Conservation (phyloP, 768 basidiomycete species). For the Pleurotus salmoneostramineus region DNA sequence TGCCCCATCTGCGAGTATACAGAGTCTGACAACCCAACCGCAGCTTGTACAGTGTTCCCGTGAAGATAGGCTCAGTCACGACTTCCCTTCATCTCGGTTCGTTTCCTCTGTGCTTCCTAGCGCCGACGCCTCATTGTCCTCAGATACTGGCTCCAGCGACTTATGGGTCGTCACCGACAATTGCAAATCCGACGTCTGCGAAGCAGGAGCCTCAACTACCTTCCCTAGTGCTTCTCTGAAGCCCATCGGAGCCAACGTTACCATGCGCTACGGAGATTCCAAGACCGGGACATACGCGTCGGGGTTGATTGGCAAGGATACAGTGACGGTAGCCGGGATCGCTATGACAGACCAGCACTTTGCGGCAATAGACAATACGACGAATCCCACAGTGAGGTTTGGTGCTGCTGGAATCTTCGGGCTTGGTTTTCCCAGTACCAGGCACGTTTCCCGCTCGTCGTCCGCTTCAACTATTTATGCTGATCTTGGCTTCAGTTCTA, state of each 20-base stretch:
- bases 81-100: slow-evolving; percentile 45
- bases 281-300: slow-evolving; percentile 56
- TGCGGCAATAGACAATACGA: slow-evolving; percentile 54
- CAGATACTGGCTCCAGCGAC: slow-evolving; percentile 72
- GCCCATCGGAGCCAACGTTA: slow-evolving; percentile 30
- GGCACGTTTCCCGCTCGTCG: slow-evolving; percentile 30
- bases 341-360: slow-evolving; percentile 47
- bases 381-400: slow-evolving; percentile 50
- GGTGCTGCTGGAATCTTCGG: slow-evolving; percentile 63
- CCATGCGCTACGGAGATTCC: slow-evolving; percentile 63
- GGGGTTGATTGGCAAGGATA: slow-evolving; percentile 52
- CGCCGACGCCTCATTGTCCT: background rate
- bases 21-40: background rate
- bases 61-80: slow-evolving; percentile 37
- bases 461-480: background rate
- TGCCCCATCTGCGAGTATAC: too few relatives aligned
- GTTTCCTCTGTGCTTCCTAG: slow-evolving; percentile 3
- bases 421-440: slow-evolving; percentile 63
- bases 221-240: slow-evolving; percentile 39
- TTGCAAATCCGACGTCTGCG: slow-evolving; percentile 39
- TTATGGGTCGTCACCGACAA: slow-evolving; percentile 59
- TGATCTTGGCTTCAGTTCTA: slow-evolving; percentile 1
- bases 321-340: slow-evolving; percentile 50
- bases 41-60: slow-evolving; percentile 38
- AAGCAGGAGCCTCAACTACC: slow-evolving; percentile 27